Base-by-base conservation (phyloP, 352 stramenopile species). In the Lagenidium sp. region DNA sequence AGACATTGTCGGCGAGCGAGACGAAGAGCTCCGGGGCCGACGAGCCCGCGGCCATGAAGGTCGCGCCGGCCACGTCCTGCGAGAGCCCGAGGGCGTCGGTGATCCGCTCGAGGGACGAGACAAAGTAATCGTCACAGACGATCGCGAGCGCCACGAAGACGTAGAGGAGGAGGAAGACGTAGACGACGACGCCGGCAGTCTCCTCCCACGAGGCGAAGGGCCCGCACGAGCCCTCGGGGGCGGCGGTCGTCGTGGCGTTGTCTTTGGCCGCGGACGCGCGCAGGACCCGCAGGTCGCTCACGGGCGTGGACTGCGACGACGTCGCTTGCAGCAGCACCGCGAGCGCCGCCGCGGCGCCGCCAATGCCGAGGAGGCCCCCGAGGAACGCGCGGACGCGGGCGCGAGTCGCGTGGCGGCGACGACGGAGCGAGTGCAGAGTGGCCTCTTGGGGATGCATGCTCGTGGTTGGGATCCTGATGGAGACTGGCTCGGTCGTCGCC, bases 61-160 rank as follows among this genome's bases (percentile, higher is more conserved):
- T 89, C 6, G 82, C 82, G 44, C 79, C 79, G 4, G 77, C 79
- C 18, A 91, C 79, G 44, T 94, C 79, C 25, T 81, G 65, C 12
- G 76, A 82, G 18, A 94, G 58, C 19, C 46, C 57, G 19, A 85
- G 36, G 3, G 45, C 47, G n/a, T 82, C 74, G 3, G 76, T 77
- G 41, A 94, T 78, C 36, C 68, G 71, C 50, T 95, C 82, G 16
- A 95, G 63, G 24, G 82, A 44, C 11, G 77, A 69, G 24, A 89
- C 80, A 24, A 95, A 85, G 59, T 93, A 94, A 58, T 95, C 83
- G 57, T 95, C 83, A 43, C 70, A 88, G 29, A 95, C 83, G 61
- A 95, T 83, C 35, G 83, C 83, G 35, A 95, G 77, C 32, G 76
- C 75, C 23, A 94, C 65, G 53, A 95, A 95, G 38, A 82, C 61